Percentiles rank a stretch among this genome's conserved stretches.
phyloP scores from a whole-genome alignment of 176 grass and related monocot species.

The Dactylis glomerata region DNA sequence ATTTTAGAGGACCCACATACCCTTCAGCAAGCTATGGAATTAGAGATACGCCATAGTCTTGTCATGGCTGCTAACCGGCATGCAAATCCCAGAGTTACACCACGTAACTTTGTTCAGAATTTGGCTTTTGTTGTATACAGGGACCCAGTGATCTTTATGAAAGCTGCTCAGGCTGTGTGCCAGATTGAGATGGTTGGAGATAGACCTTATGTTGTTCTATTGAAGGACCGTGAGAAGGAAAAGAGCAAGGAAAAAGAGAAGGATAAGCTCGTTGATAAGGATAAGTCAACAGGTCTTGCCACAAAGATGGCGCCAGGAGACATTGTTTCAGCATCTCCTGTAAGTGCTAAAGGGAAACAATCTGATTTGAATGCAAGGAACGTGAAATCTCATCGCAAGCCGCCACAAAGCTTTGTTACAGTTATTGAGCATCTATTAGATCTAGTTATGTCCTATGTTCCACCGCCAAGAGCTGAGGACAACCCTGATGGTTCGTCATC shows the following conservation, averaged over 20 bases:
- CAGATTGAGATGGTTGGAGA: constrained; percentile 98
- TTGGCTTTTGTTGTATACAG: constrained; percentile 83
- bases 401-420: constrained; percentile 80
- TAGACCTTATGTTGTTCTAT: constrained; percentile 77
- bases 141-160: constrained; percentile 87
- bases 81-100: constrained; percentile 76
- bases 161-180: constrained; percentile 90
- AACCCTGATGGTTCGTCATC: constrained; percentile 47
- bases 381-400: constrained; percentile 79
- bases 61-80: constrained; percentile 78
- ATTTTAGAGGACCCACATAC: constrained; percentile 97
- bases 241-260: constrained; percentile 88
- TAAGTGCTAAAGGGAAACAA: constrained; percentile 57
- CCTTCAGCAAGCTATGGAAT: constrained; percentile 99
- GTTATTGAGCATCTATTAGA: constrained; percentile 88
- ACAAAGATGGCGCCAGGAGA: constrained; percentile 49
- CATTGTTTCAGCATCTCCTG: constrained; percentile 30
- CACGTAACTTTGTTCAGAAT: constrained; percentile 87
- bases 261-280: constrained; percentile 64
- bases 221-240: constrained; percentile 95
- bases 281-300: constrained; percentile 38
- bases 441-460: constrained; percentile 67
- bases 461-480: constrained; percentile 53
- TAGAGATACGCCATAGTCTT: constrained; percentile 94
- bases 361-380: constrained; percentile 56